Base-by-base conservation (phyloP, 805 yeast genomes). In the Candida maltosa region DNA sequence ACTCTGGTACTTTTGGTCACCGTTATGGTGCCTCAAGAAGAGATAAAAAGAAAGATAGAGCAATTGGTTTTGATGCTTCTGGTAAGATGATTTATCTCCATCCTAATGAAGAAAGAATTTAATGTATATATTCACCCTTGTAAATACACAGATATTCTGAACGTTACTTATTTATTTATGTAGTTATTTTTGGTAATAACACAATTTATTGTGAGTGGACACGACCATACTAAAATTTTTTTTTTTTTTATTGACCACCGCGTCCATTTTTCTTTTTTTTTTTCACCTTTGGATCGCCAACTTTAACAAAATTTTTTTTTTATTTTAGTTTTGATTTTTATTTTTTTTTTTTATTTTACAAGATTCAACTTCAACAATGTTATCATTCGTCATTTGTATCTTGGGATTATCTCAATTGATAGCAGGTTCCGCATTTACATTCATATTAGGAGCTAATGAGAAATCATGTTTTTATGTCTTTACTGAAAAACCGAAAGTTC, bases 11-110 rank as follows among this genome's bases (percentile, higher is more conserved):
- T 37, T 93, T 88, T 35, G 98, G 97, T 33, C 78, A 66, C 74
- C 80, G 97, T 55, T 91, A 91, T 56, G 97, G 97, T 62, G 86
- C 88, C 26, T 76, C 87, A 14, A 73, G 81, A 46, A 86, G 96
- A 67, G 97, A 91, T 62, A 81, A 77, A 51, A 87, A 83, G 75
- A 85, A 81, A 55, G 83, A 87, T 57, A 79, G 97, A 62, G 75
- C 71, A 46, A 70, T 84, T 48, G 85, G 81, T 2, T 85, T 72
- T 57, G 81, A 83, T 52, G 75, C 77, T 46, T 66, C 71, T 38
- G 94, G 94, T 49, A 75, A 73, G 49, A 80, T 68, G 67, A 56
- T 65, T 25, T 65, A 65, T 47, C 44, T 54, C 24, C 64, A 65
- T 45, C 44, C 50, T 23, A n/a, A 16, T 26, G 29, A 26, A 12